A percentile compares a stretch with the other conserved stretches of the same genome.
phyloP scores from a whole-genome alignment of 169 alveolate species.

The Plasmodium reichenowi region DNA sequence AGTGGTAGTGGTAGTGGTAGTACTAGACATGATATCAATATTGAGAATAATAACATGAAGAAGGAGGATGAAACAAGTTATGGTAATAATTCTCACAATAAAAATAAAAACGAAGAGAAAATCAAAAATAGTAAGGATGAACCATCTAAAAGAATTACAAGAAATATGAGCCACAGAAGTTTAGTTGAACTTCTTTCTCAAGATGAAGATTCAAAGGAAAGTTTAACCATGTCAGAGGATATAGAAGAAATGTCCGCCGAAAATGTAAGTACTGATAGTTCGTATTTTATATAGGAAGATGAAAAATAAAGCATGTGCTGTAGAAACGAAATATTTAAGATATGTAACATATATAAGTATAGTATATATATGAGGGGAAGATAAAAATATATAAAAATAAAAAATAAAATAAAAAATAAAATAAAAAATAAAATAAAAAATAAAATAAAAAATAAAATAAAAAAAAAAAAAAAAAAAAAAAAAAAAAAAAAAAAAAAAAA shows the following conservation, averaged over 20 bases:
- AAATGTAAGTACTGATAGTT: constrained; percentile 46
- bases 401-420: too few relatives aligned
- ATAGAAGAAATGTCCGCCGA: constrained; percentile 43
- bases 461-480: constrained; percentile 13
- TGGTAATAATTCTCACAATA: background rate
- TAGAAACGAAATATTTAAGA: background rate
- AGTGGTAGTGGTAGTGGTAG: background rate
- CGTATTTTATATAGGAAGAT: constrained; percentile 13
- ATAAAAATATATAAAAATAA: background rate
- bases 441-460: background rate
- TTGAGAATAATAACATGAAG: background rate
- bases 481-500: too few relatives aligned
- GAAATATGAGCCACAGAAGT: constrained; percentile 48
- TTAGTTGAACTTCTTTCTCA: constrained; percentile 42
- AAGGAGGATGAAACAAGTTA: background rate
- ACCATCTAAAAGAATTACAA: constrained; percentile 15
- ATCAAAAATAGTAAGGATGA: background rate
- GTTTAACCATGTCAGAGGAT: constrained; percentile 26
- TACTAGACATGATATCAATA: background rate
- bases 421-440: too few relatives aligned
- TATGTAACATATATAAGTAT: background rate
- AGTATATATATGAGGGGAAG: background rate
- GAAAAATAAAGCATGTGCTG: background rate
- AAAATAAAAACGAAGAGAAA: background rate
- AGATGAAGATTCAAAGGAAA: constrained; percentile 48